These are phyloP conservation scores for Fraxinus sp. DNA, from an alignment of 305 asterid species.

Conservation along the genomic window DNA sequence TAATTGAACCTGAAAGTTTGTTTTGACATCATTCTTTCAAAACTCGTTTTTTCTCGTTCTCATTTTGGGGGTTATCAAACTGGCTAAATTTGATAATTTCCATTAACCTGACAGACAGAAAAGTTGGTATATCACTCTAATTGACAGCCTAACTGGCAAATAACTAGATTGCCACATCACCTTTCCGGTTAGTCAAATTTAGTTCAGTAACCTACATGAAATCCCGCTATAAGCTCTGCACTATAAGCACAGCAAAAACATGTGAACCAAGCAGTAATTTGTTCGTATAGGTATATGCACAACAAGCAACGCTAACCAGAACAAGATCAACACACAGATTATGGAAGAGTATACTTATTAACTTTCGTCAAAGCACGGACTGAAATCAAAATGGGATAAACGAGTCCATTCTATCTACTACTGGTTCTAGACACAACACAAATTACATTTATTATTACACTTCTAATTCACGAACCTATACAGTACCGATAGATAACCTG, in stretches of 20 bases:
- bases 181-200: not conserved
- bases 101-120: not conserved
- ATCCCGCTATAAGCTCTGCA: not conserved
- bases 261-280: not conserved
- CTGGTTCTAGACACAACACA: slow-evolving; percentile 50
- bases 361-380: slow-evolving; percentile 36
- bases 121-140: not conserved
- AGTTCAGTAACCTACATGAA: not conserved
- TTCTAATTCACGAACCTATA: not conserved
- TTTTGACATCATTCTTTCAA: too few species aligned
- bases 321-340: not conserved
- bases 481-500: not conserved
- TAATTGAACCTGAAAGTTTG: not conserved
- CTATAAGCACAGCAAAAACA: not conserved
- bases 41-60: too few species aligned
- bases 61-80: too few species aligned
- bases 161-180: not conserved
- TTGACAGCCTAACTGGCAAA: not conserved
- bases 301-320: not conserved
- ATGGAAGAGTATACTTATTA: slow-evolving; percentile 17
- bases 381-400: slow-evolving; percentile 35
- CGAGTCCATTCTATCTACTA: slow-evolving; percentile 34
- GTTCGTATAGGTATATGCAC: not conserved
- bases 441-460: slow-evolving; percentile 55
- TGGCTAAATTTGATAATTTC: not conserved